phyloP scores from a whole-genome alignment of 176 grass and related monocot genomes.

The Guadua angustifolia region DNA sequence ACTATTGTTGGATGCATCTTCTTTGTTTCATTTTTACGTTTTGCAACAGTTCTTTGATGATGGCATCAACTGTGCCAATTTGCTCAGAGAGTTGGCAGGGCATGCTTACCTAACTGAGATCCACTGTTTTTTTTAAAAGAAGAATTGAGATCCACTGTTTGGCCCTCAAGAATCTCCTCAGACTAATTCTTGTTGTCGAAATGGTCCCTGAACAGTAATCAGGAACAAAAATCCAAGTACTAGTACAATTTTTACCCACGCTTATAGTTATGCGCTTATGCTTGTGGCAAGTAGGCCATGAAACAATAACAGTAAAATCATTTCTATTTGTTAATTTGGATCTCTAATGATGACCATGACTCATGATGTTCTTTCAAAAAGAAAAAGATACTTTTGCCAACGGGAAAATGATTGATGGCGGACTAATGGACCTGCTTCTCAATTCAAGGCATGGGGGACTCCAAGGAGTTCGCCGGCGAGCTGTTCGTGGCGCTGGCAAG shows the following conservation, averaged over 20 bases:
- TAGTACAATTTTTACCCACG: neutral
- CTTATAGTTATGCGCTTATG: neutral
- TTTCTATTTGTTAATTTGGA: neutral
- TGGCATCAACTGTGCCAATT: neutral
- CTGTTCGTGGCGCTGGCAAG: conserved; percentile 77
- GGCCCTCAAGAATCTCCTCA: neutral
- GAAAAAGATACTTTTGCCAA: neutral
- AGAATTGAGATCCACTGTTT: conserved; percentile 39
- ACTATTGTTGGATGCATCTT: conserved; percentile 16
- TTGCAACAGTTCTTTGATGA: neutral
- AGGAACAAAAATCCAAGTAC: conserved; percentile 16
- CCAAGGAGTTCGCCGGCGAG: conserved; percentile 94
- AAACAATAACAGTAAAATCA: neutral
- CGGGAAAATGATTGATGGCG: neutral
- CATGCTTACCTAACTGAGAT: conserved; percentile 32
- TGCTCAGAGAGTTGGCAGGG: conserved; percentile 24
- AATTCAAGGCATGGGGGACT: conserved; percentile 87
- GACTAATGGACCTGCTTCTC: neutral
- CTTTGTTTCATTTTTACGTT: conserved; percentile 24
- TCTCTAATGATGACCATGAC: neutral
- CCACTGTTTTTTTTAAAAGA: neutral
- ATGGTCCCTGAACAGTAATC: neutral
- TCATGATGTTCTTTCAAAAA: neutral
- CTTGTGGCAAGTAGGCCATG: neutral
- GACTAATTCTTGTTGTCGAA: neutral